These are phyloP conservation scores for Marasmius fiardii DNA, from an alignment of 1,284 basidiomycete species.

Conservation along the genomic window DNA sequence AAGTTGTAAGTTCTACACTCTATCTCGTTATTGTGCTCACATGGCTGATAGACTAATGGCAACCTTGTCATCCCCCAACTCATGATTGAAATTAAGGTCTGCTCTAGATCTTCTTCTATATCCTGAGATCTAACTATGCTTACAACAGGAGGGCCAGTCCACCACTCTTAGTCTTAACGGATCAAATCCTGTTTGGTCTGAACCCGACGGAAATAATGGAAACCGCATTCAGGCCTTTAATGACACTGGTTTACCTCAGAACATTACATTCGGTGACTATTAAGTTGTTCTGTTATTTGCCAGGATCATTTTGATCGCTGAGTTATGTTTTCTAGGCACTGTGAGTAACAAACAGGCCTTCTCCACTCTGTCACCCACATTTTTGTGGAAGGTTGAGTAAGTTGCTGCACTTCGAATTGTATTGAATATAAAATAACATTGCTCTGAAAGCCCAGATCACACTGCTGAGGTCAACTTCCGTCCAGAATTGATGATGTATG, in stretches of 20 bases:
- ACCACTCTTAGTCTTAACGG: neutral
- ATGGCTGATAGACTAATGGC: neutral
- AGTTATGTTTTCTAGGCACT: neutral
- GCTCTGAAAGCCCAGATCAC: neutral
- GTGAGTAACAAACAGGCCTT: neutral
- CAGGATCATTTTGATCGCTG: neutral
- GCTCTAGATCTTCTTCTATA: neutral
- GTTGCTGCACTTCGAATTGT: neutral
- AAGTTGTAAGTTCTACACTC: neutral
- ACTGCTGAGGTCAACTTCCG: neutral
- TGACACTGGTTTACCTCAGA: neutral
- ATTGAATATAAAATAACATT: neutral
- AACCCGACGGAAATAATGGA: neutral
- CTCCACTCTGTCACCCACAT: neutral
- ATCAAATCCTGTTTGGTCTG: neutral
- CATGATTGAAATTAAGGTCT: neutral
- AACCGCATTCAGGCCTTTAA: neutral
- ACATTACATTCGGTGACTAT: neutral
- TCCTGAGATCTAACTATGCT: neutral
- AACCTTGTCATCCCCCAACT: neutral
- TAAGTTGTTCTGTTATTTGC: neutral
- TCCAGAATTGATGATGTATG: neutral
- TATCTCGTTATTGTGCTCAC: neutral
- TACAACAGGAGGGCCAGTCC: neutral
- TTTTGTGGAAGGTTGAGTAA: neutral